These are phyloP conservation scores for Colletotrichum trifolii DNA, from an alignment of 2,329 filamentous ascomycete genomes.

Conservation along the genomic window DNA sequence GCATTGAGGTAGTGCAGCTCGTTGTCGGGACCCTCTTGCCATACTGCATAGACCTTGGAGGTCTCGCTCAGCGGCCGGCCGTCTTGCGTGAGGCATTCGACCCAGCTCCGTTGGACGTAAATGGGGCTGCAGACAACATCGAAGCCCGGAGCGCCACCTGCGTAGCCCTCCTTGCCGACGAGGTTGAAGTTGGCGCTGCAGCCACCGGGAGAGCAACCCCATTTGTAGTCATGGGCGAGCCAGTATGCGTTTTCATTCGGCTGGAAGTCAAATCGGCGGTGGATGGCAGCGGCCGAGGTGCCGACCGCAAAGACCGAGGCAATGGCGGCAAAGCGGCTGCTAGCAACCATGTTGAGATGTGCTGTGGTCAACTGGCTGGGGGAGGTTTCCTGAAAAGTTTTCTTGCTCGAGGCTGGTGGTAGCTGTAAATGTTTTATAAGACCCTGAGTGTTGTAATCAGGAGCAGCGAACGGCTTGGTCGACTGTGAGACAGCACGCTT, in stretches of 20 bases:
- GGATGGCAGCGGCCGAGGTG: slow-evolving; percentile 22
- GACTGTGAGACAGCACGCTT: background rate
- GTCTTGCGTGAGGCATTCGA: slow-evolving; percentile 38
- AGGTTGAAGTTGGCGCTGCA: slow-evolving; percentile 42
- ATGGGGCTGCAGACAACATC: slow-evolving; percentile 41
- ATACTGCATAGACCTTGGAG: slow-evolving; percentile 40
- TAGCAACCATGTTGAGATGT: slow-evolving; percentile 11
- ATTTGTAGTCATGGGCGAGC: slow-evolving; percentile 19
- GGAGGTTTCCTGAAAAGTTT: too few species aligned
- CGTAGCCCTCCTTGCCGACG: slow-evolving; percentile 39
- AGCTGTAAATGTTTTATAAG: background rate
- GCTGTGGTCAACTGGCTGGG: background rate
- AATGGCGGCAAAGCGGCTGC: background rate
- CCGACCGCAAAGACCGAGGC: background rate
- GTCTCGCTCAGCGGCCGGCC: slow-evolving; percentile 2
- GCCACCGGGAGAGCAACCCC: slow-evolving; percentile 41
- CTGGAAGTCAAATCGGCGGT: background rate
- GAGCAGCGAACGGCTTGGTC: background rate
- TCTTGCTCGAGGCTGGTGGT: background rate
- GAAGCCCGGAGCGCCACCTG: slow-evolving; percentile 41
- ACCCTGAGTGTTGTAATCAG: background rate
- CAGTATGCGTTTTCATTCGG: slow-evolving; percentile 2
- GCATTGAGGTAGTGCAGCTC: slow-evolving; percentile 39
- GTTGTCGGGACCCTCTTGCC: slow-evolving; percentile 34
- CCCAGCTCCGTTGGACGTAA: slow-evolving; percentile 40